Evolutionary conservation across 306 rosid genomes (phyloP), one percentile per base, ranked within the genome.

Genomic region (Cercis canadensis): DNA sequence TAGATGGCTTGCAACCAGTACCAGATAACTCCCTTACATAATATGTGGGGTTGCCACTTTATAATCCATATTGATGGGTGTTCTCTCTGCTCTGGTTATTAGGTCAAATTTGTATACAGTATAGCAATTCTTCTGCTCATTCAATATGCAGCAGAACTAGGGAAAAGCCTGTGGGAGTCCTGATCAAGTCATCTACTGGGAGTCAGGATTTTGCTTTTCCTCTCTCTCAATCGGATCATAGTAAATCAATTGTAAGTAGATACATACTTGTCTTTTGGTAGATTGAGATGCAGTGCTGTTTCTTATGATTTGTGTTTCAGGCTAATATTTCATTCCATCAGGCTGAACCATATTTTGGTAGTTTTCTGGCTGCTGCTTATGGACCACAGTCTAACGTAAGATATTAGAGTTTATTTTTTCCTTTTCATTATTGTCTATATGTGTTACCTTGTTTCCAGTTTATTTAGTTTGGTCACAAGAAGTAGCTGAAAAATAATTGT

Each of bases 191-290:
- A 15, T 49, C 78, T 37, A 67, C 70, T 32, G 84, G 70, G 64
- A 74, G 44, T 75, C 83, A 50, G 62, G 84, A 81, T 73, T 74
- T 72, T 74, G 43, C 75, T 65, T 79, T 79, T 69, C 62, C 69
- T 68, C 75, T 84, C 15, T 60, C 87, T 13, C 75, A 54, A 21
- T 62, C 61, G 61, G 85, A 80, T 65, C 74, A 70, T 63, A 54
- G 18, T 67, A 84, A 84, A 63, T 57, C 87, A 67, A 70, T 72
- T 39, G 96, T 90, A 74, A 80, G 96, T 81, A 57, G 85, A 76
- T 65, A 43, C 46, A 49, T 49, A 31, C 55, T 11, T 71, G 29
- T 51, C 75, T 54, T n/a, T 64, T 63, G 45, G 37, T 43, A 45
- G 57, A 74, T 65, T 37, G 54, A 70, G 57, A 55, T 70, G 41